Evolutionary conservation across 129 eudicot species (phyloP), one percentile per base, ranked within the genome.

Genomic region (Flaveria brownii): DNA sequence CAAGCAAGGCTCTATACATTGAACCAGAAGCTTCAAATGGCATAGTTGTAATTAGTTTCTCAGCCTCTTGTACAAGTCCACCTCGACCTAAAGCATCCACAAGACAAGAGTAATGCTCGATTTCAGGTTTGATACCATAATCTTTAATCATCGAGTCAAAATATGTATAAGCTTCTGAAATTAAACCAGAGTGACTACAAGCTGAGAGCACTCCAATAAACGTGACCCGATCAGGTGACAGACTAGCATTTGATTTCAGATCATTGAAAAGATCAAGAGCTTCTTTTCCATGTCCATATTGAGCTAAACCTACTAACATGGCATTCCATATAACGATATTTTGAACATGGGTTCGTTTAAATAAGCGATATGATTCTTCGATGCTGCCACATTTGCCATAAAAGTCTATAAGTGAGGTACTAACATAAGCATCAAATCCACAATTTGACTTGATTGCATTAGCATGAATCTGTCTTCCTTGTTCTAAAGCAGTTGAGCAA

Each of bases 391-490:
- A 49, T 49, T 49, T 49, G 16, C 17, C 54, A 49, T 49, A 49
- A 49, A 49, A 13, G 54, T 49, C 54, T 12, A 49, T 49, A 12
- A 49, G 54, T 13, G 54, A 49, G 13, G 54, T 49, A 14, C n/a
- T 49, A 3, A 49, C 54, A 49, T 11, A 49, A 49, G 54, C 54
- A 49, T 49, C 54, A 3, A 14, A 12, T 1, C 54, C 54, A 49
- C 54, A 49, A 49, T 49, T 49, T 49, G 54, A 49, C 54, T 49
- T 49, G 54, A 49, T 49, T 49, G 54, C 54, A 12, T 49, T 49
- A 49, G 54, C 54, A 49, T 49, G 54, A 49, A 49, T 49, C 54
- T 49, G 54, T 49, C 54, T 49, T 49, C 54, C 54, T 49, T 49
- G 54, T 49, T 49, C 54, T 49, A 49, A 14, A 2, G 54, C 54